phyloP scores from a whole-genome alignment of 1,284 basidiomycete species.

The Rhodotorula sp. region DNA sequence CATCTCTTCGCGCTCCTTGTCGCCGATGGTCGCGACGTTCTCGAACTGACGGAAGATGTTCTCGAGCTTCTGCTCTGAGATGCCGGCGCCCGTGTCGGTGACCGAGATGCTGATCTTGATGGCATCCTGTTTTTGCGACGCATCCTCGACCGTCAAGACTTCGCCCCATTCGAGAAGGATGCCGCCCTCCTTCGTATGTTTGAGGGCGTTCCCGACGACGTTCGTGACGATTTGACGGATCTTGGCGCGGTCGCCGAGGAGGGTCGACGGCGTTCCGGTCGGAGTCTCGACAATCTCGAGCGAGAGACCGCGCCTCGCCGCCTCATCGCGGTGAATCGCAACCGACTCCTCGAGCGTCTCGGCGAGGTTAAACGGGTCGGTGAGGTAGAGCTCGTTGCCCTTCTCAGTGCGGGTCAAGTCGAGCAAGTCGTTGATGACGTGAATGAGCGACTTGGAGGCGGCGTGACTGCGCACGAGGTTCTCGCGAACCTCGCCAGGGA shows the following conservation, averaged over 20 bases:
- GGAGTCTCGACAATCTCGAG: conserved; percentile 58
- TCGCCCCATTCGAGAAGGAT: conserved; percentile 45
- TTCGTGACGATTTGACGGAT: conserved; percentile 79
- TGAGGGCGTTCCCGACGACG: conserved; percentile 78
- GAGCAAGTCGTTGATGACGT: conserved; percentile 79
- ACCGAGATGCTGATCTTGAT: conserved; percentile 58
- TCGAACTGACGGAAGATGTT: conserved; percentile 84
- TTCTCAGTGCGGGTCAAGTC: conserved; percentile 79
- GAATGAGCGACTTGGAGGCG: conserved; percentile 64
- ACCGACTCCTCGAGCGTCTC: conserved; percentile 68
- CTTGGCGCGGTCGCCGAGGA: conserved; percentile 55
- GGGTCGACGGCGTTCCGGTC: conserved; percentile 38
- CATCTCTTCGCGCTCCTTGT: conserved; percentile 15
- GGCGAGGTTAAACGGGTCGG: conserved; percentile 75
- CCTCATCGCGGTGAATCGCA: conserved; percentile 62
- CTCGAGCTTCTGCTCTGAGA: conserved; percentile 68
- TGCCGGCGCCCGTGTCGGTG: conserved; percentile 56
- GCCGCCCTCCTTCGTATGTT: conserved; percentile 66
- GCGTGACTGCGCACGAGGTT: conserved; percentile 75
- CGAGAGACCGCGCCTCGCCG: conserved; percentile 62
- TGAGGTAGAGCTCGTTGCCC: conserved; percentile 74
- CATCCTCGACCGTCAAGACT: conserved; percentile 32
- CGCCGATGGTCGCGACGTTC: conserved; percentile 56
- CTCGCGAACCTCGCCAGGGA: conserved; percentile 74
- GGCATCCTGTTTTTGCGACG: conserved; percentile 42